Evolutionary conservation across 148 eudicot species (phyloP).

Genomic region (Gaultheria prostrata): DNA sequence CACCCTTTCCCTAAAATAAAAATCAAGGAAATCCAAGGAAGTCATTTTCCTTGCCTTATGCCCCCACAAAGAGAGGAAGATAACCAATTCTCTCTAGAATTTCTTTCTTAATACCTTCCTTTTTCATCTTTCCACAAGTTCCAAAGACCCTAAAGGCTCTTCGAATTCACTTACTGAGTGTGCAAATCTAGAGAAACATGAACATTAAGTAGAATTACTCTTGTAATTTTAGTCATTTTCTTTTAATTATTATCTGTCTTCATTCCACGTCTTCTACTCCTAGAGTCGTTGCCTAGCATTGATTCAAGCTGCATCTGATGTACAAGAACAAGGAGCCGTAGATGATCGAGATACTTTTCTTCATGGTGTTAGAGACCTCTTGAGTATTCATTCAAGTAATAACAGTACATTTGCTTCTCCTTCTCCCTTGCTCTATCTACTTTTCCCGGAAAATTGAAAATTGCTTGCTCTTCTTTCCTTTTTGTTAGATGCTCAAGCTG

Average conservation of each 20-base stretch:
- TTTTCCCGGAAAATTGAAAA: neutral
- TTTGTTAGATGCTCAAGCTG: constrained; percentile 74
- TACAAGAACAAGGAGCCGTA: constrained; percentile 98
- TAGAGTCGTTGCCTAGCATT: constrained; percentile 78
- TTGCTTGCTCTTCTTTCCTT: constrained; percentile 20
- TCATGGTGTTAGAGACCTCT: constrained; percentile 94
- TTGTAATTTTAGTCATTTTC: neutral
- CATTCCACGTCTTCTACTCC: constrained; percentile 7
- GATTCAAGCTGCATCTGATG: constrained; percentile 82
- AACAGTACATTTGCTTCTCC: neutral
- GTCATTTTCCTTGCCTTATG: neutral
- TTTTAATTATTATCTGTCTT: neutral
- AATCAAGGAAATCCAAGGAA: neutral
- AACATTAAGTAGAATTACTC: neutral
- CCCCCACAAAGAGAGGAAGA: neutral
- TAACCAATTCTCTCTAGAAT: neutral
- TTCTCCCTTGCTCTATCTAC: neutral
- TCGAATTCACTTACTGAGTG: neutral
- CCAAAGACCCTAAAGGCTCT: neutral
- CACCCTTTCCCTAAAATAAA: neutral
- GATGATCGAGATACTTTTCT: constrained; percentile 93
- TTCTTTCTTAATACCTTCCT: neutral
- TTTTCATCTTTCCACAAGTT: neutral
- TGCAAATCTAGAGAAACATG: neutral
- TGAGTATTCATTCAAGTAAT: constrained; percentile 94